A percentile compares a stretch with the other conserved stretches of the same genome.
These are phyloP conservation scores for Euphorbia lathyris DNA, from an alignment of 345 rosid species.

Conservation along the genomic window DNA sequence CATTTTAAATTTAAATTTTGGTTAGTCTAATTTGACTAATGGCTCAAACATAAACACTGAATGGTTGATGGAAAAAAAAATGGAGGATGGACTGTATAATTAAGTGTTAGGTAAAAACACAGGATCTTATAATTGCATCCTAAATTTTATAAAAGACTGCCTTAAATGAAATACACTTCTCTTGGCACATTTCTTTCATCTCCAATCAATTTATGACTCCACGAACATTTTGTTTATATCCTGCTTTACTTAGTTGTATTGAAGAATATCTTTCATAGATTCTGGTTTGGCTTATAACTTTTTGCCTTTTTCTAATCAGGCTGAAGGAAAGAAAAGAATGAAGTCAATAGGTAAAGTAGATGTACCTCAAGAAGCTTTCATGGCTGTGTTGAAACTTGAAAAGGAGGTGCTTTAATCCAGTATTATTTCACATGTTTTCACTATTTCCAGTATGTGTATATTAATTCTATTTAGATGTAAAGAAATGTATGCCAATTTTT, in stretches of 20 bases:
- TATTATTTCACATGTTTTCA: background rate
- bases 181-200: background rate
- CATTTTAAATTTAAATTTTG: no score
- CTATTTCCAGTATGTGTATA: background rate
- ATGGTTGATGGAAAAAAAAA: no score
- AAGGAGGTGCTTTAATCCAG: constrained; percentile 64
- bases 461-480: background rate
- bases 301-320: constrained; percentile 39
- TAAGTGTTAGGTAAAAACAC: no score
- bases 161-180: background rate
- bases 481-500: no score
- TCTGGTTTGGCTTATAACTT: background rate
- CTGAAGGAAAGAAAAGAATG: constrained; percentile 99
- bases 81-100: no score
- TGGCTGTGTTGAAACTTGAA: constrained; percentile 97
- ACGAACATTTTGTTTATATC: no score
- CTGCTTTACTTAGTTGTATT: background rate
- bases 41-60: no score
- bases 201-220: background rate
- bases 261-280: background rate
- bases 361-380: constrained; percentile 99
- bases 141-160: background rate
- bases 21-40: no score
- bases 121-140: no score
- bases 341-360: constrained; percentile 95